Evolutionary conservation across 2,329 filamentous ascomycete genomes (phyloP), one percentile per base, ranked within the genome.

Genomic region (Colletotrichum nymphaeae): DNA sequence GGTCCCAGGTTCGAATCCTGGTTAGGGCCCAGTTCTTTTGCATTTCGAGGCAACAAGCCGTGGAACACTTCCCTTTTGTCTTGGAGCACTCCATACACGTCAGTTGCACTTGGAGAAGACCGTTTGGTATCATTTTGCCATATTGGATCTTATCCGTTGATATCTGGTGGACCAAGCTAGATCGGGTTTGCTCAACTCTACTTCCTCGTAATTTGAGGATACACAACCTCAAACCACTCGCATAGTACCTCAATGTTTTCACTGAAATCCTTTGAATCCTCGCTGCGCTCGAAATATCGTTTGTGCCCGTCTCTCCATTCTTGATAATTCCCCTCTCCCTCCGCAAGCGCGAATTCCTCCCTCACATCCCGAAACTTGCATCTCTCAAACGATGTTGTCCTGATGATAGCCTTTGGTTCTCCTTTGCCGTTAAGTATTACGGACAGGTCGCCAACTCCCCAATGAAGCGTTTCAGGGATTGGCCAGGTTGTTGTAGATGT

Each of bases 1-100:
- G 63, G 63, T 56, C 63, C 63, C 63, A 64, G 63, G 49, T 64
- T 64, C 63, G 63, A 65, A 56, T 52, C 63, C 52, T 65, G 63
- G 52, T 65, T 65, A 65, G 52, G 63, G 63, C 63, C 63, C 22
- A 19, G 16, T 4, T 2, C 0, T 56, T 56, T 65, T 65, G 63
- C 3, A 5, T 12, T n/a, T 22, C 9, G 12, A 14, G 28, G n/a
- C 9, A 19, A 56, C 3, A 19, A 49, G 4, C 19, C 7, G 8
- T 9, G 1, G 3, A 9, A 2, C 8, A 11, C 8, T 0, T 9
- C 5, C 7, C 37, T 42, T 42, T 42, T 42, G 37, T 2, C 16
- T 16, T 3, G 37, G 5, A 42, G 16, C 37, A 42, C 6, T 42
- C 16, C 16, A 0, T 16, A 42, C 14, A 42, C 16, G 5, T 42